phyloP scores from a whole-genome alignment of 495 filamentous ascomycete genomes.

The Trichoderma orchidacearum region DNA sequence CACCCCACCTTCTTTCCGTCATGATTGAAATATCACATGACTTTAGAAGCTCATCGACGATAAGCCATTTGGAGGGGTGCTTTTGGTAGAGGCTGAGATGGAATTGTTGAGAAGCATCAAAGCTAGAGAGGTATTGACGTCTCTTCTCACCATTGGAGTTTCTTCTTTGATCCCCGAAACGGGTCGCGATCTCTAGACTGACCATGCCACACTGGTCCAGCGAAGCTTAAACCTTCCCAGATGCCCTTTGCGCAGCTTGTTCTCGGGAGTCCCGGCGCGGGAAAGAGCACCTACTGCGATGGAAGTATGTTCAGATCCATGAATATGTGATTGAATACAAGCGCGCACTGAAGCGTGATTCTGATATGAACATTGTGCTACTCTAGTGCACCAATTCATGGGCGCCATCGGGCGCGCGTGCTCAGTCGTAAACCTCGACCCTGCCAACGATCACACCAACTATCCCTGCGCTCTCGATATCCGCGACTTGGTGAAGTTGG shows the following conservation, averaged over 20 bases:
- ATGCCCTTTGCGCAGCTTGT: slow-evolving; percentile 61
- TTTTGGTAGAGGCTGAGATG: background rate
- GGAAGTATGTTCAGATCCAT: slow-evolving; percentile 44
- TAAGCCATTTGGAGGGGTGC: background rate
- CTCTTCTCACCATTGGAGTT: background rate
- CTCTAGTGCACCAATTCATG: slow-evolving; percentile 83
- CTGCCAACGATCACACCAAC: slow-evolving; percentile 75
- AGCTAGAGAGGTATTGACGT: background rate
- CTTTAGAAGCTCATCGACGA: background rate
- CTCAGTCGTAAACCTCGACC: slow-evolving; percentile 91
- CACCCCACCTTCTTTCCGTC: background rate
- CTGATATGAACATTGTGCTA: background rate
- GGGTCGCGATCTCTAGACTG: background rate
- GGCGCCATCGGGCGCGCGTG: slow-evolving; percentile 86
- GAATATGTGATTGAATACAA: background rate
- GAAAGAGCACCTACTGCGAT: slow-evolving; percentile 96
- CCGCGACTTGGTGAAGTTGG: slow-evolving; percentile 71
- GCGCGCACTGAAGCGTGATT: too few species aligned
- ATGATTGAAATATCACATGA: background rate
- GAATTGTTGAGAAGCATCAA: background rate
- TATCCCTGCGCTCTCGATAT: slow-evolving; percentile 86
- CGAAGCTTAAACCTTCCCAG: background rate
- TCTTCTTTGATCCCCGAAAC: background rate
- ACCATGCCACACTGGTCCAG: background rate
- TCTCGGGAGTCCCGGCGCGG: slow-evolving; percentile 82